Evolutionary conservation across 139 green algal genomes (phyloP).

Genomic region (Auxenochlorella protothecoides): DNA sequence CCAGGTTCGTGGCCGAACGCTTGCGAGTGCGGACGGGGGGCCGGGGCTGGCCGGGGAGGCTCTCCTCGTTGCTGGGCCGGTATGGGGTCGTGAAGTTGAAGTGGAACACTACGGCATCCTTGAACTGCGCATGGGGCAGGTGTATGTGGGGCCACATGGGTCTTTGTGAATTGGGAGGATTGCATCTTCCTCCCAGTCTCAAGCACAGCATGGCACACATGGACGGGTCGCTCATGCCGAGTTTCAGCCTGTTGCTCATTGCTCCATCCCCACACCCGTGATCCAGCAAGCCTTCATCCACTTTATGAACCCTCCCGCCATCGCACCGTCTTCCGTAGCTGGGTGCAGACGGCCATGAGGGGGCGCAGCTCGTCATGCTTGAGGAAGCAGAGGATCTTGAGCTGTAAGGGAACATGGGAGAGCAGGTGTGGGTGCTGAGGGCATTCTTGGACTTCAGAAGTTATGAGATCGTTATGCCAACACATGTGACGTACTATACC

Average conservation of each 20-base stretch:
- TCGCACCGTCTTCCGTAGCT: slow-evolving; percentile 4
- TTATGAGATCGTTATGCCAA: neutral
- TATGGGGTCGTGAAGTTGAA: slow-evolving; percentile 30
- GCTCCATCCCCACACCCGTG: too few species aligned
- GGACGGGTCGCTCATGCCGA: too few species aligned
- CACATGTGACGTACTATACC: neutral
- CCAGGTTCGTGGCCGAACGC: slow-evolving; percentile 6
- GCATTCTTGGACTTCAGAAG: too few species aligned
- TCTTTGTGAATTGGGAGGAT: too few species aligned
- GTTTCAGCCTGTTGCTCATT: too few species aligned
- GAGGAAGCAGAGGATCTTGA: slow-evolving; percentile 39
- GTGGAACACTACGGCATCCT: slow-evolving; percentile 25
- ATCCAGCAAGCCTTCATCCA: too few species aligned
- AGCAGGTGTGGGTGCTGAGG: too few species aligned
- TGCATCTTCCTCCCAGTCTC: too few species aligned
- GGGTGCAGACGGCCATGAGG: slow-evolving; percentile 18
- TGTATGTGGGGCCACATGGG: too few species aligned
- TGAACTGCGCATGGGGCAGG: neutral
- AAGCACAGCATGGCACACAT: too few species aligned
- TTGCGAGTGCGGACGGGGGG: slow-evolving; percentile 8
- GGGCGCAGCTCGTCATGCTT: slow-evolving; percentile 30
- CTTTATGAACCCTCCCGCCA: too few species aligned
- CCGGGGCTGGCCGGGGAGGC: slow-evolving; percentile 2
- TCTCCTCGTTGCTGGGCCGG: slow-evolving; percentile 1
- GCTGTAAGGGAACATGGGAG: slow-evolving; percentile 3